Evolutionary conservation across 768 basidiomycete genomes (phyloP), one percentile per base, ranked within the genome.

Genomic region (Auricularia auricula-judae): DNA sequence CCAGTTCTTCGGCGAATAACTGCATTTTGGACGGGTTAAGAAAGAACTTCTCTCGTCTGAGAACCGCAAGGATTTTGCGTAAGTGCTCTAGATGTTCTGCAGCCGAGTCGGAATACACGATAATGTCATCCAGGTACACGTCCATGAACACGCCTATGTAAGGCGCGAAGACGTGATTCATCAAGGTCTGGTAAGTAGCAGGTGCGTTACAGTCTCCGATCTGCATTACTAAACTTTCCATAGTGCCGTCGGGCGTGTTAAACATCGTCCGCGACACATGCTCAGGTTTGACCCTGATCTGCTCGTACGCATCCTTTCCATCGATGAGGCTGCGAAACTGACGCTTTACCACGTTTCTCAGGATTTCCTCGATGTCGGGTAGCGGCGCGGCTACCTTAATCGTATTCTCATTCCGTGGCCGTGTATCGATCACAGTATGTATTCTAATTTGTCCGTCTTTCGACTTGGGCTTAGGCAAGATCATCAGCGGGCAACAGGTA

Each of bases 41-140:
- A 56, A 44, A 66, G 62, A 68, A 66, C 42, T 44, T 61, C 60
- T 66, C 66, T 11, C 63, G 62, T 0, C 64, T 59, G 7, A 68
- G 66, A 12, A 65, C 62, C 0, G n/a, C 18, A 16, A 68, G 53
- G 23, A 68, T 34, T 8, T 66, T 61, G 2, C 23, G 5, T n/a
- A 68, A 64, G 39, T 67, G 58, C 4, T 64, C 53, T 4, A 68
- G 58, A 29, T 68, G 68, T 1, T 53, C 64, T 10, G 63, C 56
- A 16, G 53, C 53, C 4, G 66, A 58, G 23, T 64, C 33, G 14
- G 68, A 68, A 65, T 64, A 68, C 36, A 68, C 61, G 18, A 68
- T 62, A 12, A 68, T 63, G 53, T 67, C 65, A 36, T 68, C 66
- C 44, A 67, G 64, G 66, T 67, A 68, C 3, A 64, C 64, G 21